Percentiles rank a stretch among this genome's conserved stretches.
Evolutionary conservation across 768 basidiomycete genomes (phyloP).

Genomic region (Rhizopogon salebrosus): DNA sequence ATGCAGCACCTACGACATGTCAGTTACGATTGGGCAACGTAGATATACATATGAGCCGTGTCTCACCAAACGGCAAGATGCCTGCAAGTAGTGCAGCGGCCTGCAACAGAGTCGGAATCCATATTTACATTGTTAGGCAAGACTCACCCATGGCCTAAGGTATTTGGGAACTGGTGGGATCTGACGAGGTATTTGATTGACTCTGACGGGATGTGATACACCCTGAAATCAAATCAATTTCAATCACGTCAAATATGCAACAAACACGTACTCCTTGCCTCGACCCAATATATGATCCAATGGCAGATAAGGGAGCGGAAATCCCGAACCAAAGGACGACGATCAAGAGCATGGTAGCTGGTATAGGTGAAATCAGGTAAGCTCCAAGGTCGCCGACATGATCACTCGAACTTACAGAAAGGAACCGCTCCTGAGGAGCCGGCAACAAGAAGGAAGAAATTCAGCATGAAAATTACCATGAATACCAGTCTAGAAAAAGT

Average conservation of each 20-base stretch:
- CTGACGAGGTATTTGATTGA: constrained; percentile 93
- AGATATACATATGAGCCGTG: neutral
- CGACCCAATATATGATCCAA: constrained; percentile 83
- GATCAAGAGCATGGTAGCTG: constrained; percentile 81
- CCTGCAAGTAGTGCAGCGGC: constrained; percentile 79
- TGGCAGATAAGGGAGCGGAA: constrained; percentile 80
- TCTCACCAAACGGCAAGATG: constrained; percentile 82
- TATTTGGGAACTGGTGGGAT: constrained; percentile 87
- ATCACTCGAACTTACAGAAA: constrained; percentile 54
- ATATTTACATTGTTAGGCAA: constrained; percentile 1
- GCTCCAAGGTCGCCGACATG: neutral
- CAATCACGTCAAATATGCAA: neutral
- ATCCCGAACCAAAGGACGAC: constrained; percentile 91
- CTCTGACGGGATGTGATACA: constrained; percentile 78
- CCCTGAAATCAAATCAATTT: constrained; percentile 35
- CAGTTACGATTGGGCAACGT: constrained; percentile 2
- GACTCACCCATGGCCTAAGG: constrained; percentile 69
- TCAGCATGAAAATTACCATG: constrained; percentile 80
- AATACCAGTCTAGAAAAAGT: constrained; percentile 65
- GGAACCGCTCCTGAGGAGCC: constrained; percentile 95
- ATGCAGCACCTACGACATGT: constrained; percentile 70
- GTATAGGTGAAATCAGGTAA: constrained; percentile 1
- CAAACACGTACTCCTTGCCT: constrained; percentile 69
- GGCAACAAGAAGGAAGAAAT: constrained; percentile 80
- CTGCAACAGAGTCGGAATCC: constrained; percentile 27